Evolutionary conservation across 768 basidiomycete genomes (phyloP).

Genomic region (Boletus huronensis): DNA sequence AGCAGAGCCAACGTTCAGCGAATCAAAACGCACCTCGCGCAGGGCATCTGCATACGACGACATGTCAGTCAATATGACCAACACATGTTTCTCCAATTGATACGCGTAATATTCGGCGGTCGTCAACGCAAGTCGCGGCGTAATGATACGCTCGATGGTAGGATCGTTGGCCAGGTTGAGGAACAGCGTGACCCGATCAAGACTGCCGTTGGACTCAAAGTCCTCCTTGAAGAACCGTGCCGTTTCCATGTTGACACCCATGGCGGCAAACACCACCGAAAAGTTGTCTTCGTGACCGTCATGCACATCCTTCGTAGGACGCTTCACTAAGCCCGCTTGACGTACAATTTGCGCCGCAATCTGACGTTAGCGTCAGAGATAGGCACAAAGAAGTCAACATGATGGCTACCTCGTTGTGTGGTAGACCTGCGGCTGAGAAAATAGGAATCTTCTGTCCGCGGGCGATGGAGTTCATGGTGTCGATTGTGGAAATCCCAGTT

Average conservation of each 20-base stretch:
- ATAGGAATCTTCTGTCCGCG: conserved; percentile 99
- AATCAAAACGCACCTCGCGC: conserved; percentile 66
- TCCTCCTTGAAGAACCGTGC: conserved; percentile 99
- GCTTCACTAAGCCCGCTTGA: conserved; percentile 95
- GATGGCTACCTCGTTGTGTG: conserved; percentile 85
- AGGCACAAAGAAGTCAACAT: conserved; percentile 20
- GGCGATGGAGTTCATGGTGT: conserved; percentile 98
- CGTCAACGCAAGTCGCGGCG: conserved; percentile 94
- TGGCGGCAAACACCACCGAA: conserved; percentile 98
- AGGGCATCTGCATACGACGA: conserved; percentile 95
- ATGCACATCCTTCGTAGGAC: conserved; percentile 95
- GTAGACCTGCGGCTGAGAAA: conserved; percentile 97
- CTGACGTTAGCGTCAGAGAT: conserved; percentile 41
- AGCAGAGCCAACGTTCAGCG: conserved; percentile 15
- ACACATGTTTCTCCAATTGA: conserved; percentile 98
- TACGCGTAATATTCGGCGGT: conserved; percentile 99
- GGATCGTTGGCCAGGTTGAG: conserved; percentile 98
- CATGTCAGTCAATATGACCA: conserved; percentile 99
- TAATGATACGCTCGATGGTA: conserved; percentile 99
- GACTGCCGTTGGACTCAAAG: conserved; percentile 97
- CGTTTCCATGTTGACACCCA: conserved; percentile 99
- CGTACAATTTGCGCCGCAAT: conserved; percentile 99
- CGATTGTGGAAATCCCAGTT: conserved; percentile 98
- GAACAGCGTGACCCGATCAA: conserved; percentile 97
- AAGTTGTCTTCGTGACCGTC: conserved; percentile 99